phyloP scores from a whole-genome alignment of 257 asterid species.

The Jacaranda copaia region DNA sequence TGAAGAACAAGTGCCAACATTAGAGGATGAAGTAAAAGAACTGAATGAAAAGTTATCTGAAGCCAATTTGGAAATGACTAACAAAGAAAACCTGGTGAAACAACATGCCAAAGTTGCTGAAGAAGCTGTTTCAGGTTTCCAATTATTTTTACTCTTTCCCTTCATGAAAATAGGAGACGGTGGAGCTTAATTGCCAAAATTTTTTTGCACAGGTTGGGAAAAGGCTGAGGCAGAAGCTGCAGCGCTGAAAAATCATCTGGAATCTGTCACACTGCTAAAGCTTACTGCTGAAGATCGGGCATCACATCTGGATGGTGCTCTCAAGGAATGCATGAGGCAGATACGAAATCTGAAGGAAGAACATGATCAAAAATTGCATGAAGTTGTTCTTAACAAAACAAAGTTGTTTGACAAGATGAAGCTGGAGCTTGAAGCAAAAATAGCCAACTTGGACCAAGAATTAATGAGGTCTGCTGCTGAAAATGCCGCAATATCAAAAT shows the following conservation, averaged over 20 bases:
- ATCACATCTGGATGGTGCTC: conserved; percentile 90
- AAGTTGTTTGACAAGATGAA: conserved; percentile 83
- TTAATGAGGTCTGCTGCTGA: conserved; percentile 83
- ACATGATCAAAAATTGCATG: conserved; percentile 75
- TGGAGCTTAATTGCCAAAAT: conserved; percentile 27
- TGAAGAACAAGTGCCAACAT: conserved; percentile 69
- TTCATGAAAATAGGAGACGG: conserved; percentile 7
- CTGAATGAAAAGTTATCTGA: conserved; percentile 81
- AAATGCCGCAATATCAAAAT: conserved; percentile 81
- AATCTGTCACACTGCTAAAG: conserved; percentile 90
- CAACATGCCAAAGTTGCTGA: conserved; percentile 99
- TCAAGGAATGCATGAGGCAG: conserved; percentile 97
- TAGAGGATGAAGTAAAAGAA: conserved; percentile 78
- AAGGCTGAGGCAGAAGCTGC: conserved; percentile 98
- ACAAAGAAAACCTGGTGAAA: conserved; percentile 84
- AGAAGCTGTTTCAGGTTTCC: conserved; percentile 96
- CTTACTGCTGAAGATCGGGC: conserved; percentile 96
- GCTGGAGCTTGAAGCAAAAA: conserved; percentile 73
- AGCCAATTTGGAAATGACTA: conserved; percentile 72
- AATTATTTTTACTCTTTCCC: neutral
- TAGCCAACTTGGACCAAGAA: conserved; percentile 74
- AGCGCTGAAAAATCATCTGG: conserved; percentile 80
- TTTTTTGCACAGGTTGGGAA: conserved; percentile 88
- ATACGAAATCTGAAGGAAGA: conserved; percentile 90
- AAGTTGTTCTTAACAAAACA: conserved; percentile 65